phyloP scores from a whole-genome alignment of 2,329 filamentous ascomycete genomes.

The Neopestalotiopsis sp. region DNA sequence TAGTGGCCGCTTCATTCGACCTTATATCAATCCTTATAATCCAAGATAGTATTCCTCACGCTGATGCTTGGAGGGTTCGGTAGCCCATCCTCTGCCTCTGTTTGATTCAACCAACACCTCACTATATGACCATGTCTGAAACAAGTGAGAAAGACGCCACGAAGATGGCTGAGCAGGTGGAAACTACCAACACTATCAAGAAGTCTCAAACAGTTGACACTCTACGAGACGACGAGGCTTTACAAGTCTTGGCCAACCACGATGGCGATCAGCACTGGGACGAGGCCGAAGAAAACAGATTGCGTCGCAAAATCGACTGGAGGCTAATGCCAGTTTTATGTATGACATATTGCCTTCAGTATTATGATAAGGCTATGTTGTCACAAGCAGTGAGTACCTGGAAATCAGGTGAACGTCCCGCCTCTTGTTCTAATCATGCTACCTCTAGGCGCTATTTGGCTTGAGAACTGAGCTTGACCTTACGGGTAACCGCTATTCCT shows the following conservation, averaged over 20 bases:
- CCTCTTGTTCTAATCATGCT: neutral
- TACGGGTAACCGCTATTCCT: conserved; percentile 49
- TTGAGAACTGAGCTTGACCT: conserved; percentile 47
- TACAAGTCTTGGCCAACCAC: conserved; percentile 47
- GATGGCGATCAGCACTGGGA: conserved; percentile 37
- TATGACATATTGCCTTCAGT: conserved; percentile 51
- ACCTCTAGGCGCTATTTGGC: conserved; percentile 45
- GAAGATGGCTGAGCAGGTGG: conserved; percentile 4
- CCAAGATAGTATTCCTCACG: neutral
- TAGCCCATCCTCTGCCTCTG: neutral
- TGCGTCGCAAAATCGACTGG: conserved; percentile 48
- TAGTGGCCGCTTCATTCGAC: too few relatives aligned
- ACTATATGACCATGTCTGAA: neutral
- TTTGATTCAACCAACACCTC: neutral
- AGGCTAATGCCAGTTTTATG: conserved; percentile 52
- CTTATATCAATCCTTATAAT: too few relatives aligned
- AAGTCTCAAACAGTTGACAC: conserved; percentile 36
- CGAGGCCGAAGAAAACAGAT: conserved; percentile 45
- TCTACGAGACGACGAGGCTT: conserved; percentile 43
- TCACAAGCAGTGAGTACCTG: conserved; percentile 50
- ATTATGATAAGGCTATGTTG: conserved; percentile 59
- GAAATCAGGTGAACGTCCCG: neutral
- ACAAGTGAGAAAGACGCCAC: neutral
- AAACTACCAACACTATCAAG: neutral
- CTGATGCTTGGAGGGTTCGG: neutral